Evolutionary conservation across 1,139 yeast species (phyloP).

Genomic region (Fermentozyma sake): DNA sequence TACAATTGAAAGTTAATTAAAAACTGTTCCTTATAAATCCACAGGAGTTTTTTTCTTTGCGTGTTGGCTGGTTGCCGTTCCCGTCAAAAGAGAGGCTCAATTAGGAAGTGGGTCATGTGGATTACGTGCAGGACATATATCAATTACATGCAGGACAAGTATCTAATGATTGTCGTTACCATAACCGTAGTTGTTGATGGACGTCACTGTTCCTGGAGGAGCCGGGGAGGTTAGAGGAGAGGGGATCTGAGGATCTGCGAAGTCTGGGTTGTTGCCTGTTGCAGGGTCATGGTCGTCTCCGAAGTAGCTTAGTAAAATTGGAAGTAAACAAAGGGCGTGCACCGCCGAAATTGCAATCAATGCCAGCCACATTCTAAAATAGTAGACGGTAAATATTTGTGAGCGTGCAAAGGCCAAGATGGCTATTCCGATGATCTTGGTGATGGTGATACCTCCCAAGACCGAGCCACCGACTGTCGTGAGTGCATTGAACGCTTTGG

Average conservation of each 20-base stretch:
- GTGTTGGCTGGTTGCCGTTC: constrained; percentile 1
- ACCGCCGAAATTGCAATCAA: constrained; percentile 71
- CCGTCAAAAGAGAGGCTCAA: constrained; percentile 1
- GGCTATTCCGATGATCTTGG: constrained; percentile 81
- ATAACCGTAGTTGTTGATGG: too few relatives aligned
- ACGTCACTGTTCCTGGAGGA: too few relatives aligned
- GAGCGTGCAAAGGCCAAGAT: constrained; percentile 85
- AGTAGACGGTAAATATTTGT: constrained; percentile 84
- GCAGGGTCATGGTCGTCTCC: constrained; percentile 1
- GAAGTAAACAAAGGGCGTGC: constrained; percentile 76
- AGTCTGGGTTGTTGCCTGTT: neutral
- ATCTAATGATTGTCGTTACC: too few relatives aligned
- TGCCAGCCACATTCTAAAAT: constrained; percentile 94
- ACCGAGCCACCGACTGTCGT: constrained; percentile 82
- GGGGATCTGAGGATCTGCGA: too few relatives aligned
- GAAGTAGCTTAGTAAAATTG: constrained; percentile 46
- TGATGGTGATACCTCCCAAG: constrained; percentile 82
- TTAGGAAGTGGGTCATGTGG: constrained; percentile 1
- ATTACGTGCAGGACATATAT: too few relatives aligned
- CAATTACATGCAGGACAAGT: too few relatives aligned
- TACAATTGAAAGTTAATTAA: too few relatives aligned
- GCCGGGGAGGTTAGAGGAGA: too few relatives aligned
- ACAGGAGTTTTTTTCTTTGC: neutral
- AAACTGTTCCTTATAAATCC: neutral
- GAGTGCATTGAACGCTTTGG: constrained; percentile 57